These are phyloP conservation scores for Brassica balearica DNA, from an alignment of 441 rosid species.

Conservation along the genomic window DNA sequence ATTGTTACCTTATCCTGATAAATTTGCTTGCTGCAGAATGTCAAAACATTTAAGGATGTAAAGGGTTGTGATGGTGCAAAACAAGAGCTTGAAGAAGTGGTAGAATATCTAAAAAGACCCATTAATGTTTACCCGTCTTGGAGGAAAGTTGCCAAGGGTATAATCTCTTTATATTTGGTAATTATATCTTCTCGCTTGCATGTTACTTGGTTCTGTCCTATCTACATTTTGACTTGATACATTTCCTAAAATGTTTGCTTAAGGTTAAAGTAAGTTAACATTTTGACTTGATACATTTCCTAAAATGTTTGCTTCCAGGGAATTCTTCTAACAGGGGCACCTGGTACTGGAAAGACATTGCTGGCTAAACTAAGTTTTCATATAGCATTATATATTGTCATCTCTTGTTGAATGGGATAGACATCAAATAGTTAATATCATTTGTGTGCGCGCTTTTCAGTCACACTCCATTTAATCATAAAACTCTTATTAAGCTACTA, in stretches of 20 bases:
- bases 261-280: conserved; percentile 17
- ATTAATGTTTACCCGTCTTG: conserved; percentile 55
- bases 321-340: conserved; percentile 97
- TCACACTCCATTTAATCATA: conserved; percentile 1
- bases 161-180: neutral
- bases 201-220: conserved; percentile 5
- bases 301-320: conserved; percentile 61
- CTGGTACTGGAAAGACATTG: conserved; percentile 98
- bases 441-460: conserved; percentile 12
- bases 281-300: conserved; percentile 21
- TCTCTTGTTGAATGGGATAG: conserved; percentile 7
- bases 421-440: conserved; percentile 12
- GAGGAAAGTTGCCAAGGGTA: conserved; percentile 1
- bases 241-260: conserved; percentile 22
- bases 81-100: conserved; percentile 99
- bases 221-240: conserved; percentile 25
- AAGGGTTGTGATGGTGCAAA: conserved; percentile 99
- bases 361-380: conserved; percentile 82
- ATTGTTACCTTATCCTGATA: conserved; percentile 31
- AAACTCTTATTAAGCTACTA: neutral
- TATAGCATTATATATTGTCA: neutral
- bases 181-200: neutral
- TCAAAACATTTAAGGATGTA: conserved; percentile 98
- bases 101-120: conserved; percentile 95
- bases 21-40: conserved; percentile 67